Evolutionary conservation across 2,329 filamentous ascomycete genomes (phyloP), one percentile per base, ranked within the genome.

Genomic region (Aspergillus latus): DNA sequence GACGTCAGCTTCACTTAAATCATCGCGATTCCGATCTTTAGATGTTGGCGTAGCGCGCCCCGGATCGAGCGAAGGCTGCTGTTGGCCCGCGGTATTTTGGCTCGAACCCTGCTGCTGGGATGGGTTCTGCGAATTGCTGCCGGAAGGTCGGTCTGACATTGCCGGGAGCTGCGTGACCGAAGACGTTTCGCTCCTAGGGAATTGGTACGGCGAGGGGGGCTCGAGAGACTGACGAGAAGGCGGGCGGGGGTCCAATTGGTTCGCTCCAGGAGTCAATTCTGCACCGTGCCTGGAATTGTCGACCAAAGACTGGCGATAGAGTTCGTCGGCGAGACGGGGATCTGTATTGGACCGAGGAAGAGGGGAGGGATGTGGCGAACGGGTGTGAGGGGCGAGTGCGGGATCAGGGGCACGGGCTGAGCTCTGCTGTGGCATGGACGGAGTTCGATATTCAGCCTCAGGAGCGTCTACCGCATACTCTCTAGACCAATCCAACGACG

Each of bases 21-120:
- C 76, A 52, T 78, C 59, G 50, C 74, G 68, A 56, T 64, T 69
- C 28, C 66, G 67, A 47, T 58, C 64, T 60, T 53, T 64, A 45
- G 60, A 56, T 13, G 59, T 77, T 34, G 80, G 79, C 15, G 79
- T 81, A 57, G 70, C 78, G 54, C 78, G 75, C 11, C 78, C 77
- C 55, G 72, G 66, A 60, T 84, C 76, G 61, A 59, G 58, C 82
- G 74, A 63, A 55, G 56, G 44, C 26, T 48, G 54, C 45, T 60
- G 52, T 54, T 58, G 50, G 59, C 57, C 34, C 32, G 66, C 49
- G 57, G 64, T 69, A 61, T 57, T 62, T 48, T 61, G 66, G 44
- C 62, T 57, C 21, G 59, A 39, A 39, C 52, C 54, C 32, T 58
- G 55, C 46, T 45, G 47, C 15, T 36, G 37, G 13, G 53, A 45